Evolutionary conservation across 352 stramenopile species (phyloP), one percentile per base, ranked within the genome.

Genomic region (Discostella stelligera): DNA sequence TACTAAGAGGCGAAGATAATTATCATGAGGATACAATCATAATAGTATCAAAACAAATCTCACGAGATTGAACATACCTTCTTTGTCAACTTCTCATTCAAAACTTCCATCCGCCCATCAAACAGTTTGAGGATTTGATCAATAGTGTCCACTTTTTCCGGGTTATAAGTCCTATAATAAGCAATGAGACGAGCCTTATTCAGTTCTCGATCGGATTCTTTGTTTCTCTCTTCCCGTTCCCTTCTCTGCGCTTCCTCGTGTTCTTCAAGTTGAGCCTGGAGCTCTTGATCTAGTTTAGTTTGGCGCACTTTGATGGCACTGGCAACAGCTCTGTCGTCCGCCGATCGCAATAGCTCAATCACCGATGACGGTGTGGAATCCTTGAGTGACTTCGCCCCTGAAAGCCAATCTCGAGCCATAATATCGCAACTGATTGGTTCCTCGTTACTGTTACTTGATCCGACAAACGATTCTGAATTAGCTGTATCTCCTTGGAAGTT

Each of bases 141-240:
- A 54, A 93, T 81, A 48, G 89, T 89, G 21, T 79, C 77, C 52
- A 91, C 70, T 55, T 91, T 91, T 71, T 85, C 86, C 11, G 88
- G 84, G 66, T 82, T 83, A 52, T 89, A 76, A 18, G 80, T 83
- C 32, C 82, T 77, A 63, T 93, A 93, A 70, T 89, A 93, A 11
- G 84, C 79, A 23, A 84, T 84, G 10, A 93, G 77, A 20, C 84
- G 67, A 52, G 82, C 84, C 64, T 83, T 80, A 18, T 74, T 88
- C 23, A 90, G 66, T 37, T 79, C 77, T 49, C 74, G 48, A 27
- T 87, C 72, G 7, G 74, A 77, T 70, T 89, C 80, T 16, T 83
- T 74, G 6, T 81, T 64, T 55, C 84, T 85, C 25, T 74, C 46
- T 53, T 90, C 80, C 46, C 74, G 70, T 61, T 88, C 82, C 72